Evolutionary conservation across 2,329 filamentous ascomycete species (phyloP), one percentile per base, ranked within the genome.

Genomic region (Bipolaris zeicola): DNA sequence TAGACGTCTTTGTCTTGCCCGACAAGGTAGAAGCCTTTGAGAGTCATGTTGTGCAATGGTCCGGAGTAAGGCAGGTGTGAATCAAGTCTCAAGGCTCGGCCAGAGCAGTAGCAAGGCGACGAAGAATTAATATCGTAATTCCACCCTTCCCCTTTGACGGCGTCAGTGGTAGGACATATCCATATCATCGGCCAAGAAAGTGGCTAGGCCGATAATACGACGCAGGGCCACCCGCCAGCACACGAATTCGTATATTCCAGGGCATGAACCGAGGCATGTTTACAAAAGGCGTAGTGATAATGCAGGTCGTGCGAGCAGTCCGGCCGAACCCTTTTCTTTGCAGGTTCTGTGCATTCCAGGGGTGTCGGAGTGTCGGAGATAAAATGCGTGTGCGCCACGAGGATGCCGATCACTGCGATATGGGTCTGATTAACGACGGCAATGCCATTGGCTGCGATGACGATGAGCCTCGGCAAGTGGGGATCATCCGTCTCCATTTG

Each of bases 1-100:
- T 58, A 62, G 31, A 62, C 37, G 28, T 53, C 48, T 16, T 60
- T 62, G 38, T 49, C 53, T n/a, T 61, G 60, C 16, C 60, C 60
- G 5, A 62, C 50, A 11, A 62, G 52, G 46, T 62, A 58, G 22
- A 62, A 62, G 42, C 57, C 39, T 56, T 62, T 62, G 58, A 61
- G 55, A 24, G 60, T 61, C 60, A 62, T 62, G 14, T 1, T 60
- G 54, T 11, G 5, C 11, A 22, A 8, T 24, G 13, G 7, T 45
- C 16, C 10, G 2, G 18, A 22, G 28, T 20, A 10, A n/a, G 20
- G 10, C 10, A 41, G 45, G 43, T 38, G 6, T 50, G 52, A 13
- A 18, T 28, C 16, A 14, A 20, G 14, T 16, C 31, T 26, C 26
- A 18, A 50, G 13, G 11, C 52, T 45, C 41, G 37, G 36, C 22